These are phyloP conservation scores for Lachancea sp. DNA, from an alignment of 805 yeast genomes.

Conservation along the genomic window DNA sequence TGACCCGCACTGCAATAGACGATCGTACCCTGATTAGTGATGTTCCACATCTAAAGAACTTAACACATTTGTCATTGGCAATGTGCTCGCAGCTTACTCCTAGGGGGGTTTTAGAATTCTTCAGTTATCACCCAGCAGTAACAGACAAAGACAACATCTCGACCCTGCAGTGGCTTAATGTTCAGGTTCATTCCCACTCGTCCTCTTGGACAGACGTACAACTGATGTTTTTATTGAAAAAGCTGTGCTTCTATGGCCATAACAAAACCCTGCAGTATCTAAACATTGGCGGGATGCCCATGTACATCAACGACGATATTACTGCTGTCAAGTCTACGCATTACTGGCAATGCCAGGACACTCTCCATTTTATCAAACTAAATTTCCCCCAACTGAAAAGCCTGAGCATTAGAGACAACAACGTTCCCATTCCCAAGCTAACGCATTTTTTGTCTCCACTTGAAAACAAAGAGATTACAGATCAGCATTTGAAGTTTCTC, in stretches of 20 bases:
- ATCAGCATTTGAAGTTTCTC: conserved; percentile 42
- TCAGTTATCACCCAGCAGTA: conserved; percentile 64
- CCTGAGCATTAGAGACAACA: conserved; percentile 33
- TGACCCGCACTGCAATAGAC: conserved; percentile 74
- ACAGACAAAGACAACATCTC: conserved; percentile 34
- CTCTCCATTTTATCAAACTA: conserved; percentile 35
- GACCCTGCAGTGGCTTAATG: conserved; percentile 57
- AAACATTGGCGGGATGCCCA: conserved; percentile 62
- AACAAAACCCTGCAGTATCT: conserved; percentile 37
- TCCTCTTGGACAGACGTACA: conserved; percentile 51
- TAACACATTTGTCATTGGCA: conserved; percentile 70
- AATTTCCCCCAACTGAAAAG: conserved; percentile 36
- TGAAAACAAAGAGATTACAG: conserved; percentile 7
- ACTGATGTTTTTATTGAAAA: conserved; percentile 39
- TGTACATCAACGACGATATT: conserved; percentile 34
- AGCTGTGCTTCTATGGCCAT: conserved; percentile 34
- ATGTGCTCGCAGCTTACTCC: conserved; percentile 65
- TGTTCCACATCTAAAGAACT: conserved; percentile 49
- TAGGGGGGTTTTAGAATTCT: conserved; percentile 60
- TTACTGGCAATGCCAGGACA: conserved; percentile 29
- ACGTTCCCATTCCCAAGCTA: conserved; percentile 30
- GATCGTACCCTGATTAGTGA: conserved; percentile 48
- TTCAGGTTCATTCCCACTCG: conserved; percentile 58
- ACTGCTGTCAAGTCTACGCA: conserved; percentile 18
- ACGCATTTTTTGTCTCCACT: conserved; percentile 32